Evolutionary conservation across 225 moss, liverwort and hornwort species (phyloP).

Genomic region (Ulota crispa): DNA sequence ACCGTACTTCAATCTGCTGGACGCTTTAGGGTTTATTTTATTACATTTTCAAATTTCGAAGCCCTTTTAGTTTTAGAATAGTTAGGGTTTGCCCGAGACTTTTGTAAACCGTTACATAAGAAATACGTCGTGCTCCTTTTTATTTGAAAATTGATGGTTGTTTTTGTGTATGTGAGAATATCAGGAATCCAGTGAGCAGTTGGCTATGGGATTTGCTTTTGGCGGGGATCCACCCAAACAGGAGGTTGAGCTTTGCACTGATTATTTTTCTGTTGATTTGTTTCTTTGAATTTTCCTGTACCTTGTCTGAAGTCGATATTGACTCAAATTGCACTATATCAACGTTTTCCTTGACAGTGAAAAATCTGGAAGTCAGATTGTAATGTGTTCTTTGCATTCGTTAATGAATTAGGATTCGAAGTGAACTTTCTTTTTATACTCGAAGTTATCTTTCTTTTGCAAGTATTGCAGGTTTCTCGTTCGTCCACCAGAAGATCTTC

Average conservation of each 20-base stretch:
- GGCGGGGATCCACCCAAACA: constrained; percentile 43
- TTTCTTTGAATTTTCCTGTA: background rate
- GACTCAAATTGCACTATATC: background rate
- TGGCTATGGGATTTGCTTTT: constrained; percentile 68
- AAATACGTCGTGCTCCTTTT: background rate
- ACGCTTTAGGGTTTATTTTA: background rate
- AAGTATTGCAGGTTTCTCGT: background rate
- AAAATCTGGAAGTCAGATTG: background rate
- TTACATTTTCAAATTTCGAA: background rate
- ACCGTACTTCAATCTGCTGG: background rate
- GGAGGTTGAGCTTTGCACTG: constrained; percentile 21
- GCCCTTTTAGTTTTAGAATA: background rate
- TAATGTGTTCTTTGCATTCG: background rate
- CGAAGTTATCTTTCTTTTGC: background rate
- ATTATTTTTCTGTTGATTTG: background rate
- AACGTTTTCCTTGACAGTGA: background rate
- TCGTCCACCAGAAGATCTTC: background rate
- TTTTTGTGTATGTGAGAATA: background rate
- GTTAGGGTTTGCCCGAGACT: background rate
- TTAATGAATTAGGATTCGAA: background rate
- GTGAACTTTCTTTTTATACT: background rate
- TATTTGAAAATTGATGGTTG: background rate
- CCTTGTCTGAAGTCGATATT: background rate
- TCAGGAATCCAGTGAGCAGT: constrained; percentile 86
- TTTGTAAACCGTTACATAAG: background rate